Conservation (phyloP, 139 green algal species). For the Picochlorum costavermella region DNA sequence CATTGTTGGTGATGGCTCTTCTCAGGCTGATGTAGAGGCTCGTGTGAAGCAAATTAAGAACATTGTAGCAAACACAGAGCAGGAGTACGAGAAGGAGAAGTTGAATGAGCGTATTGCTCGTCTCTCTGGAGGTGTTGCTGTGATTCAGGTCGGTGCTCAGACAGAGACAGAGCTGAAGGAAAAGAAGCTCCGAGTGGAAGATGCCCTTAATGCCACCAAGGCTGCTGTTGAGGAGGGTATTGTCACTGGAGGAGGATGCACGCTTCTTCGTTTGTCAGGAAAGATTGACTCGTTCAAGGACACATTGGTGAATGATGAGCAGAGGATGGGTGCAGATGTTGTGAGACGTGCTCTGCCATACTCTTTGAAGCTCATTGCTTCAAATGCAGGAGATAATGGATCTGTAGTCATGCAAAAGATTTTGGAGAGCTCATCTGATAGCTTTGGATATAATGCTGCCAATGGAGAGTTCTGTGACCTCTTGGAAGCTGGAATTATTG, state of each 20-base stretch:
- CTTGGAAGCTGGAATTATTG: conserved; percentile 94
- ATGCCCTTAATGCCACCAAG: conserved; percentile 98
- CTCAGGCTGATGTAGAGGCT: conserved; percentile 65
- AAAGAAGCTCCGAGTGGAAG: conserved; percentile 99
- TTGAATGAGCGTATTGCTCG: conserved; percentile 97
- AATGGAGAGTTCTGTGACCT: conserved; percentile 89
- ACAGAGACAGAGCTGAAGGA: conserved; percentile 99
- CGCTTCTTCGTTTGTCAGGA: conserved; percentile 84
- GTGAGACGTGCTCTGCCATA: conserved; percentile 85
- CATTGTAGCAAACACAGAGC: conserved; percentile 52
- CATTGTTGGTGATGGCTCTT: conserved; percentile 87
- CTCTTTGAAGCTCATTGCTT: conserved; percentile 90
- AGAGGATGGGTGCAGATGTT: conserved; percentile 93
- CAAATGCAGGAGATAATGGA: conserved; percentile 95
- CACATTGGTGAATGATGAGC: conserved; percentile 84
- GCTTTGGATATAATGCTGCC: conserved; percentile 95
- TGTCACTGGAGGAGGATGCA: conserved; percentile 95
- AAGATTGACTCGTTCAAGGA: conserved; percentile 76
- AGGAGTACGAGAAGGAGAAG: conserved; percentile 97
- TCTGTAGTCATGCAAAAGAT: conserved; percentile 88
- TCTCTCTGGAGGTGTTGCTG: conserved; percentile 91
- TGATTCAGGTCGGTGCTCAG: conserved; percentile 98
- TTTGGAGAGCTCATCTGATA: conserved; percentile 91
- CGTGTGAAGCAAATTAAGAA: conserved; percentile 95
- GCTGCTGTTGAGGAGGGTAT: conserved; percentile 99